Conservation (phyloP, 768 basidiomycete genomes). For the Tulasnella sp. region DNA sequence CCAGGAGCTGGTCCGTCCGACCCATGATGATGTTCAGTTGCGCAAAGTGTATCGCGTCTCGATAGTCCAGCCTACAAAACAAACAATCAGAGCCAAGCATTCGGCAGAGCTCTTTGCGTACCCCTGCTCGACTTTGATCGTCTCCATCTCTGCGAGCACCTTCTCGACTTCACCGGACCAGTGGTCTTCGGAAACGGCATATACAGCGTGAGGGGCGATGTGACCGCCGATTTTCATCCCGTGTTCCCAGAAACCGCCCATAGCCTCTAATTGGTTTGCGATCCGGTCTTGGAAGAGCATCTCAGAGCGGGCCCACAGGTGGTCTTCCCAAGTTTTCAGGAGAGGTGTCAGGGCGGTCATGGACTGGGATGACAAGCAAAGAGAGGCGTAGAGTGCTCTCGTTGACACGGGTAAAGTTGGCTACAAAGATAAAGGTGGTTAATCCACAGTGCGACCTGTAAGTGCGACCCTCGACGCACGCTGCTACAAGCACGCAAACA, state of each 20-base stretch:
- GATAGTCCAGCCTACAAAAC: conserved; percentile 5
- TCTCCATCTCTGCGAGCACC: conserved; percentile 45
- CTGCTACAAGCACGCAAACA: conserved; percentile 69
- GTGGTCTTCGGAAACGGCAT: conserved; percentile 32
- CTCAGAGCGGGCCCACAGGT: conserved; percentile 83
- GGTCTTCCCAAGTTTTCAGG: conserved; percentile 83
- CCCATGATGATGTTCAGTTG: conserved; percentile 69
- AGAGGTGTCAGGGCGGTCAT: conserved; percentile 47
- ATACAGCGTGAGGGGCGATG: conserved; percentile 12
- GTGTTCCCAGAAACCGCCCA: conserved; percentile 70
- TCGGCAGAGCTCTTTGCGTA: conserved; percentile 22
- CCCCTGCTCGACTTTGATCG: conserved; percentile 53
- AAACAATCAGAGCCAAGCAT: background rate
- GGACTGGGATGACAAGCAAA: conserved; percentile 61
- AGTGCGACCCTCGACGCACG: conserved; percentile 38
- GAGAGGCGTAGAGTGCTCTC: conserved; percentile 76
- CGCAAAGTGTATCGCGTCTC: conserved; percentile 69
- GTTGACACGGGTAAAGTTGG: conserved; percentile 53
- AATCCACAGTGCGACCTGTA: background rate
- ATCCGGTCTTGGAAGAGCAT: conserved; percentile 72
- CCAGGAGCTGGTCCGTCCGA: conserved; percentile 52
- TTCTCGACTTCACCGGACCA: conserved; percentile 55
- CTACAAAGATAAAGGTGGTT: conserved; percentile 25
- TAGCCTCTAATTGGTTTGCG: conserved; percentile 48
- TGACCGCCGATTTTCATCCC: conserved; percentile 26